Evolutionary conservation across 73 alveolate genomes (phyloP), one percentile per base, ranked within the genome.

Genomic region (Paramecium pentaurelia): DNA sequence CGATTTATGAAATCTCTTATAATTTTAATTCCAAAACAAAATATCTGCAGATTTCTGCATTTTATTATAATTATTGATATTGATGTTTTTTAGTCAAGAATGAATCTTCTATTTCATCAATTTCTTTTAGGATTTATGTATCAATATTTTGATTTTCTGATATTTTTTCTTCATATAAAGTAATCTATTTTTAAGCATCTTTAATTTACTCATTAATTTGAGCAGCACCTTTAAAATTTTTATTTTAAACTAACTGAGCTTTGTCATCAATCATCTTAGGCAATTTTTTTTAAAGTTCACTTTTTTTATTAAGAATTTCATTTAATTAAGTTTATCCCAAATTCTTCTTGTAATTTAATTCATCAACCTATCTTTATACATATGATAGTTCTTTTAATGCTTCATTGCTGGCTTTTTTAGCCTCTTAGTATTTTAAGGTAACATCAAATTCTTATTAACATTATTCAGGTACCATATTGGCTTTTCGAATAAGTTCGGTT

Each of bases 231-330:
- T 80, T 80, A 49, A 80, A 80, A 14, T 44, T 80, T 18, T 80
- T 80, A 80, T 80, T 80, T 18, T 42, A 80, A 0, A 80, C 91
- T 18, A 80, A 36, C n/a, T 10, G 3, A 20, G 91, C 75, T 18
- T 80, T 80, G 7, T 80, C 91, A 80, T 80, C 91, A 25, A 80
- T 34, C 91, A 80, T 80, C 30, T 80, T 80, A 42, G 91, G 91
- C 16, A 80, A 20, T n/a, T 80, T 80, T 1, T 10, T 47, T 25
- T 44, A 16, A 22, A 80, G 58, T 9, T 80, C 91, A 80, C 91
- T 80, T 49, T 80, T 80, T 45, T 80, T 80, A 25, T n/a, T 32
- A 8, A 80, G 54, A 45, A 80, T 40, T 27, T 80, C 91, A 44
- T 80, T 28, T 27, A 80, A 80, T 47, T 80, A 80, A 0, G 49